A percentile compares a stretch with the other conserved stretches of the same genome.
Conservation (phyloP, 2,329 filamentous ascomycete genomes). For the Leptographium procerum region DNA sequence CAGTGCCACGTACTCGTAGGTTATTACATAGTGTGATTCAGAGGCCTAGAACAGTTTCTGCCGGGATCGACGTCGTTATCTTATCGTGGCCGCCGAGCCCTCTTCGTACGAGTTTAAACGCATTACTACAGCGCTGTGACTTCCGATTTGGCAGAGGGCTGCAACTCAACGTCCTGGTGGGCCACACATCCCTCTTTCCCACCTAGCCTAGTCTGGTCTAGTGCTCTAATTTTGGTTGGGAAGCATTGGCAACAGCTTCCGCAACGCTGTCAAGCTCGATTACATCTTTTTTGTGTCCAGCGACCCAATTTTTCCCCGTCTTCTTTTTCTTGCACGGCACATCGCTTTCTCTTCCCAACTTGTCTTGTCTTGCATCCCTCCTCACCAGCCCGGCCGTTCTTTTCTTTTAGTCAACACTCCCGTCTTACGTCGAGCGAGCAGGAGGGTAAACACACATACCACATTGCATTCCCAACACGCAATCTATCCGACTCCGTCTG, state of each 20-base stretch:
- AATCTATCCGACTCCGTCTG: constrained; percentile 6
- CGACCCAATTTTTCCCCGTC: constrained; percentile 1
- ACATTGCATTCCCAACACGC: constrained; percentile 8
- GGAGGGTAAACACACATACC: neutral
- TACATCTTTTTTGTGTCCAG: neutral
- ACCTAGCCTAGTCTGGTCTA: neutral
- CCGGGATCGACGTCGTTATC: constrained; percentile 3
- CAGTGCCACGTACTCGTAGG: no score
- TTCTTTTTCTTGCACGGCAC: neutral
- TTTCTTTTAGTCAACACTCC: neutral
- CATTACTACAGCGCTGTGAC: neutral
- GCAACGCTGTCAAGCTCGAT: neutral
- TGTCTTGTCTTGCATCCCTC: constrained; percentile 3
- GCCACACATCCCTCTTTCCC: neutral
- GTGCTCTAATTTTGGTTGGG: constrained; percentile 2
- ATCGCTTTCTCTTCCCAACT: neutral
- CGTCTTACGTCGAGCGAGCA: neutral
- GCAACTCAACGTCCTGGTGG: constrained; percentile 9
- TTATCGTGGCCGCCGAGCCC: constrained; percentile 7
- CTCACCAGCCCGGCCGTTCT: neutral
- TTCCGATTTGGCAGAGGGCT: neutral
- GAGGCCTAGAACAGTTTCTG: no score
- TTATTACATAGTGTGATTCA: no score
- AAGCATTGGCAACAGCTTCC: constrained; percentile 2
- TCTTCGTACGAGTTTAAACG: neutral